A percentile compares a stretch with the other conserved stretches of the same genome.
Conservation (phyloP, 2,329 filamentous ascomycete species). For the Aphanoascus verrucosus region DNA sequence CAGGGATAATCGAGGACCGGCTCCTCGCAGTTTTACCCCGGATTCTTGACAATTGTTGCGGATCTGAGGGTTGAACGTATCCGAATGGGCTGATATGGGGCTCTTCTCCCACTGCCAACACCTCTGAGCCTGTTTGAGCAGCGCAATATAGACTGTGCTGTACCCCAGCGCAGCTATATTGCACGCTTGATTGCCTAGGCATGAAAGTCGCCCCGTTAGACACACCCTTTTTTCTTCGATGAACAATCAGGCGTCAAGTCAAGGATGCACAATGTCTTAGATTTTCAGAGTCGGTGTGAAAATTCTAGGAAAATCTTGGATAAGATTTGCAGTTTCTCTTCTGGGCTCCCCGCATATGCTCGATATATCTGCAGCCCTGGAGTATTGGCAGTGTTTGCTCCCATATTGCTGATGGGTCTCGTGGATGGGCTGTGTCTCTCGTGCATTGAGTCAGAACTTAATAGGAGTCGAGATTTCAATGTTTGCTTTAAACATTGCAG, state of each 20-base stretch:
- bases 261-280: neutral
- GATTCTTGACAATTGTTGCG: neutral
- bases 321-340: neutral
- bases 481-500: conserved; percentile 4
- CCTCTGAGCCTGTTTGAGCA: no score
- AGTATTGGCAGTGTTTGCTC: conserved; percentile 3
- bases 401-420: neutral
- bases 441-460: neutral
- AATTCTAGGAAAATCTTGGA: neutral
- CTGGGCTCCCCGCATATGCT: neutral
- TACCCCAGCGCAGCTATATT: neutral
- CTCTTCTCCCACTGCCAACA: neutral
- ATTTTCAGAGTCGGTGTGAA: neutral
- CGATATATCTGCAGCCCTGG: neutral
- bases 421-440: neutral
- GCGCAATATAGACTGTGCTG: neutral
- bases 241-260: neutral
- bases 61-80: neutral
- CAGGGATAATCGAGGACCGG: neutral
- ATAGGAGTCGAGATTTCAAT: conserved; percentile 4
- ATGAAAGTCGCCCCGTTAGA: neutral
- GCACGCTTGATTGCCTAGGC: neutral
- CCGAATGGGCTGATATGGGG: neutral
- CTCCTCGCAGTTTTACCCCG: neutral
- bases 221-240: neutral